phyloP scores from a whole-genome alignment of 352 stramenopile genomes.

The Pythium aquatile region DNA sequence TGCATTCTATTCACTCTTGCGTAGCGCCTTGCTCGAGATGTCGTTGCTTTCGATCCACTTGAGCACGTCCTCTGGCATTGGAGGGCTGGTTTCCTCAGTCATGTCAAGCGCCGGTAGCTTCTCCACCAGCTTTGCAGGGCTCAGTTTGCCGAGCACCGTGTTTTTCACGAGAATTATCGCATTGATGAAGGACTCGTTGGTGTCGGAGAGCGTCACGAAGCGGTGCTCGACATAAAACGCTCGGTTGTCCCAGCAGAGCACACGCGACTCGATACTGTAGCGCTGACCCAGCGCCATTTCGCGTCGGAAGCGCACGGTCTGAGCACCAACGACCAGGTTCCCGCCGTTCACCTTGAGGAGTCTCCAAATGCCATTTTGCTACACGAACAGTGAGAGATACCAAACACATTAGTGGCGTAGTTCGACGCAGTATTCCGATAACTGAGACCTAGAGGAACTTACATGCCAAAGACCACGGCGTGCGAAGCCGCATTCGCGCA shows the following conservation, averaged over 20 bases:
- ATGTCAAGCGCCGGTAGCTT: constrained; percentile 41
- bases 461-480: constrained; percentile 83
- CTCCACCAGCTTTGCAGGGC: constrained; percentile 57
- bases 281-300: constrained; percentile 68
- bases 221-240: constrained; percentile 88
- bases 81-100: constrained; percentile 34
- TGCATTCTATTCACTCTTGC: constrained; percentile 20
- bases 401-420: neutral
- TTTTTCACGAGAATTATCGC: constrained; percentile 90
- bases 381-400: constrained; percentile 2
- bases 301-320: constrained; percentile 80
- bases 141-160: constrained; percentile 65
- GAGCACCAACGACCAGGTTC: constrained; percentile 80
- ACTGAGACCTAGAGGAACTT: constrained; percentile 7
- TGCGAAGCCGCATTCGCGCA: constrained; percentile 83
- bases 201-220: constrained; percentile 52
- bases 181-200: constrained; percentile 60
- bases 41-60: constrained; percentile 80
- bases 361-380: constrained; percentile 69
- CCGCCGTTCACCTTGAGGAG: constrained; percentile 48
- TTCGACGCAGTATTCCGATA: too few relatives aligned
- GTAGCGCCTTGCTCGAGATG: constrained; percentile 68
- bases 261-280: constrained; percentile 70
- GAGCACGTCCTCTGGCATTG: constrained; percentile 49
- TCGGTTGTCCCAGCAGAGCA: constrained; percentile 78